These are phyloP conservation scores for Amanita pseudoporphyria DNA, from an alignment of 768 basidiomycete species.

Conservation along the genomic window DNA sequence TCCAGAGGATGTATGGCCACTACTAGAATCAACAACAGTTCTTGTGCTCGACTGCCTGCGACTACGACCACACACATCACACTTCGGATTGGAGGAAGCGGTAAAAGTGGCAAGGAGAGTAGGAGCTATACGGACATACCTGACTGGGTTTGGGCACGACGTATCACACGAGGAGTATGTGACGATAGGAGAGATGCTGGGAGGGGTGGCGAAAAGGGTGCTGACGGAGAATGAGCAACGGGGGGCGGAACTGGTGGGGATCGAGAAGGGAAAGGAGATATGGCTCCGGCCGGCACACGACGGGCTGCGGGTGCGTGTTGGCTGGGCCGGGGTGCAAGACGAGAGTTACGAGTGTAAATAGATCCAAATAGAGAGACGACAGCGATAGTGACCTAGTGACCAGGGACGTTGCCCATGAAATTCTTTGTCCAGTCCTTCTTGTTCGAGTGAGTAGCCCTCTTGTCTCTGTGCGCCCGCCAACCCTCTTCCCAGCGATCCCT, in stretches of 20 bases:
- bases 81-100: conserved; percentile 65
- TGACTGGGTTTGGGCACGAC: conserved; percentile 72
- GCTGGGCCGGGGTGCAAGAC: conserved; percentile 34
- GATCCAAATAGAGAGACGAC: neutral
- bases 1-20: conserved; percentile 60
- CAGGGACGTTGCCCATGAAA: conserved; percentile 37
- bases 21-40: conserved; percentile 39
- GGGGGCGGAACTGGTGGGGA: conserved; percentile 28
- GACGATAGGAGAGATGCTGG: conserved; percentile 46
- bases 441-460: conserved; percentile 37
- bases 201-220: conserved; percentile 23
- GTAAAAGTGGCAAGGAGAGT: conserved; percentile 46
- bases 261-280: conserved; percentile 34
- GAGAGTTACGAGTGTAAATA: conserved; percentile 32
- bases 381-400: conserved; percentile 11
- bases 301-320: conserved; percentile 51
- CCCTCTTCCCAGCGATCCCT: conserved; percentile 62
- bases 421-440: conserved; percentile 46
- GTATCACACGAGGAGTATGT: conserved; percentile 71
- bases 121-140: conserved; percentile 53
- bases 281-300: conserved; percentile 75
- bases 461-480: neutral
- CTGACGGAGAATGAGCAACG: conserved; percentile 25
- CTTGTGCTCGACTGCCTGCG: conserved; percentile 74
- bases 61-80: conserved; percentile 60